Evolutionary conservation across 805 yeast species (phyloP).

Genomic region (Millerozyma acaciae): DNA sequence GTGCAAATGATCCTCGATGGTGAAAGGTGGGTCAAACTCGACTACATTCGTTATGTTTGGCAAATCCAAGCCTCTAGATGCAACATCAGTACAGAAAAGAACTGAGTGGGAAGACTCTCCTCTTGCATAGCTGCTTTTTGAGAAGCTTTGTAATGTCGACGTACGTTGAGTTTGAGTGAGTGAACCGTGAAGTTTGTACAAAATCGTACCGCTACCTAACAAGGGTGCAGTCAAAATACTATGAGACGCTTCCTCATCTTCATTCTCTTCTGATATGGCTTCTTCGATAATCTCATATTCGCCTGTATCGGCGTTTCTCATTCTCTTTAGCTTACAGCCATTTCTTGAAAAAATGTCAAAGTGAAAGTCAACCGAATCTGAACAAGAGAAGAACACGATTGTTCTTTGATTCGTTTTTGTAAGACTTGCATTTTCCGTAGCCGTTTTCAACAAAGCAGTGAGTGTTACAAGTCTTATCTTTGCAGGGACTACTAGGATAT

Average conservation of each 20-base stretch:
- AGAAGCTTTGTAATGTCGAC: conserved; percentile 64
- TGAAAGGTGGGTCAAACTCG: conserved; percentile 93
- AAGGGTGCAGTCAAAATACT: conserved; percentile 54
- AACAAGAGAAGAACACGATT: conserved; percentile 86
- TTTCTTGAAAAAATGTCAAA: conserved; percentile 66
- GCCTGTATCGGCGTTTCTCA: conserved; percentile 23
- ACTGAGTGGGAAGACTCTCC: conserved; percentile 49
- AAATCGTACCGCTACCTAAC: conserved; percentile 40
- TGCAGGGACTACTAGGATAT: conserved; percentile 83
- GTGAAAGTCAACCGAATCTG: conserved; percentile 96
- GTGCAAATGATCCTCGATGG: conserved; percentile 92
- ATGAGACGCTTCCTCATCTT: conserved; percentile 21
- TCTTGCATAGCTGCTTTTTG: conserved; percentile 24
- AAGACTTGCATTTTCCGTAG: conserved; percentile 4
- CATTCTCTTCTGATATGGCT: conserved; percentile 17
- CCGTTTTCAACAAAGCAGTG: conserved; percentile 56
- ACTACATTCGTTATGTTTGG: conserved; percentile 82
- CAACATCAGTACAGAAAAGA: conserved; percentile 94
- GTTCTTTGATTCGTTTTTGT: conserved; percentile 40
- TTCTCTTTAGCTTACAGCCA: conserved; percentile 40
- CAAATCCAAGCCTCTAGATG: conserved; percentile 92
- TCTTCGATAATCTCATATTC: conserved; percentile 16
- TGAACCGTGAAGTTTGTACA: conserved; percentile 84
- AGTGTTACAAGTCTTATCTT: conserved; percentile 82
- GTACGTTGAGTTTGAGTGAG: conserved; percentile 81